Evolutionary conservation across 306 rosid genomes (phyloP).

Genomic region (Malus sylvestris): DNA sequence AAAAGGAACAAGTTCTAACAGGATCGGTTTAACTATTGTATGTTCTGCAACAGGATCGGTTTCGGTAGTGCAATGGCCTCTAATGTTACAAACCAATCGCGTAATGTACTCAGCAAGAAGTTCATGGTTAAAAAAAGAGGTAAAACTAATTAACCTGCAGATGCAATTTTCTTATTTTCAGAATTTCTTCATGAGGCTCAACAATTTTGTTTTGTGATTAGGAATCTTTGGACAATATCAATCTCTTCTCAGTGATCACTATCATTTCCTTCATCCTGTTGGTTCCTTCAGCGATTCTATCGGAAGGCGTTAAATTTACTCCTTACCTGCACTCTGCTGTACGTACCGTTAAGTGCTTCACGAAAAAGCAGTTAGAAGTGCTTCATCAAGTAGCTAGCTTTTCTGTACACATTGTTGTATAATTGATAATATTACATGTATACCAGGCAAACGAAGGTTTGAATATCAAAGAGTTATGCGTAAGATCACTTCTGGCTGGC

Average conservation of each 20-base stretch:
- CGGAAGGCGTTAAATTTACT: constrained; percentile 64
- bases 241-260: constrained; percentile 61
- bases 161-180: neutral
- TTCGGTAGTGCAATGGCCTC: constrained; percentile 72
- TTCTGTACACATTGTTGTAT: neutral
- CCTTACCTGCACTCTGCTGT: constrained; percentile 60
- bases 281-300: constrained; percentile 44
- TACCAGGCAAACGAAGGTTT: constrained; percentile 53
- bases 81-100: constrained; percentile 67
- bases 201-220: constrained; percentile 16
- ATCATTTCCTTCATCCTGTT: constrained; percentile 59
- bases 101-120: constrained; percentile 74
- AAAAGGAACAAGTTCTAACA: too few species aligned
- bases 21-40: neutral
- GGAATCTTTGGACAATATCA: constrained; percentile 71
- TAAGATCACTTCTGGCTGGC: constrained; percentile 53
- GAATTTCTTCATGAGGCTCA: neutral
- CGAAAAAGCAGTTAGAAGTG: too few species aligned
- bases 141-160: constrained; percentile 1
- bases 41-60: constrained; percentile 54
- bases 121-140: constrained; percentile 65
- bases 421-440: neutral
- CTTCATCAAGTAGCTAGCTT: too few species aligned
- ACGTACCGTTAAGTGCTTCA: constrained; percentile 6
- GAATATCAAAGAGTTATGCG: constrained; percentile 49